These are phyloP conservation scores for Trametes villosa DNA, from an alignment of 768 basidiomycete species.

Conservation along the genomic window DNA sequence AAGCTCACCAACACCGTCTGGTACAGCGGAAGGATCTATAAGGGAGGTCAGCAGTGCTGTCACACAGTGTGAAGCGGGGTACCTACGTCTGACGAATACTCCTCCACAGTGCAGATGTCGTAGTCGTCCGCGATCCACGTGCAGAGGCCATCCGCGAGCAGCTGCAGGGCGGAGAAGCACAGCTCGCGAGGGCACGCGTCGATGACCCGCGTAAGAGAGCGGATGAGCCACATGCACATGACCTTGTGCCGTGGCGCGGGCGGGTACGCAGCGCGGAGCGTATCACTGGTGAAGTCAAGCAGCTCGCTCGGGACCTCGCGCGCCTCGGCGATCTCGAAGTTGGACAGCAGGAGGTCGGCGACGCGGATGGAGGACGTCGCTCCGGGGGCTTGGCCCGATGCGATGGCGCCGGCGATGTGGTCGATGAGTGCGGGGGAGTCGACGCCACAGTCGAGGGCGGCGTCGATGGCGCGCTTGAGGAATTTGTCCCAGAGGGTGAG, in stretches of 20 bases:
- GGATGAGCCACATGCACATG: slow-evolving; percentile 63
- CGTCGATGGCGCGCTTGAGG: slow-evolving; percentile 53
- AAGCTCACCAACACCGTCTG: slow-evolving; percentile 59
- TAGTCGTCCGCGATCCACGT: slow-evolving; percentile 70
- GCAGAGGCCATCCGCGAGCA: slow-evolving; percentile 56
- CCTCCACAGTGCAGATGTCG: slow-evolving; percentile 51
- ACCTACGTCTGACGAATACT: slow-evolving; percentile 64
- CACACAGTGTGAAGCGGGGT: not conserved
- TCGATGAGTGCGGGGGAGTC: slow-evolving; percentile 60
- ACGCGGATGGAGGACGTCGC: slow-evolving; percentile 52
- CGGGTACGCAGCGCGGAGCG: slow-evolving; percentile 66
- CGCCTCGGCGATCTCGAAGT: slow-evolving; percentile 53
- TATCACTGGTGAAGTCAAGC: slow-evolving; percentile 63
- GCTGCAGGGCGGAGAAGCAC: slow-evolving; percentile 48
- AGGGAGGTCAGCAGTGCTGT: not conserved
- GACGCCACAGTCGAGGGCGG: slow-evolving; percentile 63
- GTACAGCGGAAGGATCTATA: slow-evolving; percentile 67
- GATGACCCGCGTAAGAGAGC: slow-evolving; percentile 56
- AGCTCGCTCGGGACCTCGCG: slow-evolving; percentile 57
- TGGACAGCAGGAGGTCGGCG: slow-evolving; percentile 63
- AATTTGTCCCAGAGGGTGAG: slow-evolving; percentile 63
- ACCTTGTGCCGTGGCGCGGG: slow-evolving; percentile 58
- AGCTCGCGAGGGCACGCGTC: slow-evolving; percentile 59
- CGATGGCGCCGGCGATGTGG: slow-evolving; percentile 54
- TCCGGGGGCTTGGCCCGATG: slow-evolving; percentile 43